Conservation (phyloP, 176 grass and related monocot species). For the Areca catechu region DNA sequence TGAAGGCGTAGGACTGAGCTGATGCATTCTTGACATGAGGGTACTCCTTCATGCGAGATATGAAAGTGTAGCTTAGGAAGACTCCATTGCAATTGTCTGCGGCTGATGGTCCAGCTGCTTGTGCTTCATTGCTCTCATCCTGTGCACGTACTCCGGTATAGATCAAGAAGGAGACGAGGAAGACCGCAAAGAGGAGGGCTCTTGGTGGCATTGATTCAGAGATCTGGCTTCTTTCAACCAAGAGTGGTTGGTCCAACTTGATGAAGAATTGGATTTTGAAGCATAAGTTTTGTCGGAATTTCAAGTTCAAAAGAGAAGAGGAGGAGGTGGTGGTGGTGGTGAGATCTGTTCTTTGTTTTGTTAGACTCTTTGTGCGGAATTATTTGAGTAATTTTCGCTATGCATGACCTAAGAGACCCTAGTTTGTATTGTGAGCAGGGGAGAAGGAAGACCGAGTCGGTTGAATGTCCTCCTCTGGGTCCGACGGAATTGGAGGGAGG, state of each 20-base stretch:
- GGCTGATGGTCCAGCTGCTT: constrained; percentile 3
- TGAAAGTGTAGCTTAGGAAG: constrained; percentile 79
- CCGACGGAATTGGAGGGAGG: constrained; percentile 9
- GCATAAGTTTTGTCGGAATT: constrained; percentile 15
- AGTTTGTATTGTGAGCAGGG: no score
- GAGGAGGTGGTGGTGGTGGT: constrained; percentile 12
- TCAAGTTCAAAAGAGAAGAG: constrained; percentile 24
- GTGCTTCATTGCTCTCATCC: constrained; percentile 28
- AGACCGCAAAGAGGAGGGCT: constrained; percentile 8
- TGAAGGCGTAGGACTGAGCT: constrained; percentile 91
- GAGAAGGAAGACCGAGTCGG: background rate
- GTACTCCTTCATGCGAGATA: constrained; percentile 75
- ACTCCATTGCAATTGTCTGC: constrained; percentile 71
- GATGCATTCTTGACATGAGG: constrained; percentile 76
- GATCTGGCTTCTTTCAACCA: background rate
- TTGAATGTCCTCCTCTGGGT: background rate
- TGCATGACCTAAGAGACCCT: no score
- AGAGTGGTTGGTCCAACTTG: background rate
- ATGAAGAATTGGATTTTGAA: background rate
- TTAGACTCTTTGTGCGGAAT: background rate
- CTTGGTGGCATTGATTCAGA: constrained; percentile 20
- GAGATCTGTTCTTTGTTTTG: constrained; percentile 36
- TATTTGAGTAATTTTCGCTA: background rate
- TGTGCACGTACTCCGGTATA: constrained; percentile 22
- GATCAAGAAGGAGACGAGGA: constrained; percentile 12